Evolutionary conservation across 1,139 yeast species (phyloP).

Genomic region (Yamadazyma dendronema): DNA sequence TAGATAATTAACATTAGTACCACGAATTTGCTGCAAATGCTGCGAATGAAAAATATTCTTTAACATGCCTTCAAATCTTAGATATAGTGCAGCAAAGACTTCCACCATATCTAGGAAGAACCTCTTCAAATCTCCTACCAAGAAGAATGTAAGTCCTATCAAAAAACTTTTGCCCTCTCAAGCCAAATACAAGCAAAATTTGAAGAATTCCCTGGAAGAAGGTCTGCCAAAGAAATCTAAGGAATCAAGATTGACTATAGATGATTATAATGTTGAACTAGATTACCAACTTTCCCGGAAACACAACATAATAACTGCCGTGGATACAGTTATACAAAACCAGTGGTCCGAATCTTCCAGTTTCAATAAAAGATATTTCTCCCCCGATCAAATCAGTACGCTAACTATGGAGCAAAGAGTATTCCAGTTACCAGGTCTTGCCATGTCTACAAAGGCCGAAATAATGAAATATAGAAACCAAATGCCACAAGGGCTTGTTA

Average conservation of each 20-base stretch:
- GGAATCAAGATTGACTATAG: slow-evolving; percentile 19
- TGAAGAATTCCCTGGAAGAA: slow-evolving; percentile 8
- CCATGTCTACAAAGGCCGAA: slow-evolving; percentile 37
- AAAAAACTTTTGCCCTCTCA: slow-evolving; percentile 29
- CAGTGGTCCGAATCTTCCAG: slow-evolving; percentile 40
- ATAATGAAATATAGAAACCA: slow-evolving; percentile 33
- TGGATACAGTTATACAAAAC: slow-evolving; percentile 33
- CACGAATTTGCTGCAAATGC: too few relatives aligned
- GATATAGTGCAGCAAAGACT: slow-evolving; percentile 44
- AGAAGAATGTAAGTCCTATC: slow-evolving; percentile 18
- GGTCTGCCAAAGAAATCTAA: slow-evolving; percentile 7
- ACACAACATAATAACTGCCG: slow-evolving; percentile 34
- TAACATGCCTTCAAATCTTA: slow-evolving; percentile 25
- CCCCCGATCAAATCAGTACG: slow-evolving; percentile 14
- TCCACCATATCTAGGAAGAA: slow-evolving; percentile 30
- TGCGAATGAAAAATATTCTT: too few relatives aligned
- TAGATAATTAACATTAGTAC: slow-evolving; percentile 7
- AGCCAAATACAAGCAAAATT: slow-evolving; percentile 21
- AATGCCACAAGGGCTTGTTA: slow-evolving; percentile 35
- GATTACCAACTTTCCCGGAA: slow-evolving; percentile 36
- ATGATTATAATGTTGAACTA: slow-evolving; percentile 39
- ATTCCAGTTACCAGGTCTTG: slow-evolving; percentile 34
- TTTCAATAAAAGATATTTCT: slow-evolving; percentile 23
- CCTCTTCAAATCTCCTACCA: slow-evolving; percentile 22
- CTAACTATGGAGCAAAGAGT: slow-evolving; percentile 27